phyloP scores from a whole-genome alignment of 2,329 filamentous ascomycete species.

The Neopestalotiopsis clavispora region DNA sequence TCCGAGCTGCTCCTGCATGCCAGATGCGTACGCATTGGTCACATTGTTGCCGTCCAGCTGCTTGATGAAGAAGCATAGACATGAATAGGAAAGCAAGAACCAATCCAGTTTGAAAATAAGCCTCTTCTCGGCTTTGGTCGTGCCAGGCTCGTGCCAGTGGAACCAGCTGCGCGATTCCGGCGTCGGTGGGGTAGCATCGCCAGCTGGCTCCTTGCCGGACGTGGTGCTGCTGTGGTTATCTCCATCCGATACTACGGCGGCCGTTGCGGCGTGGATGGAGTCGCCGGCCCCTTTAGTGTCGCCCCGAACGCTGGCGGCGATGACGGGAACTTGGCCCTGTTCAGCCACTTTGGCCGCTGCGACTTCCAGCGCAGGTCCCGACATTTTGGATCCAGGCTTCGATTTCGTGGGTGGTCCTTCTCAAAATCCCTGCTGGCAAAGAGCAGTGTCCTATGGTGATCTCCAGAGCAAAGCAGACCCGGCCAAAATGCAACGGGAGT shows the following conservation, averaged over 20 bases:
- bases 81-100: conserved; percentile 42
- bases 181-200: background rate
- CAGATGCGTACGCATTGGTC: conserved; percentile 52
- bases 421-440: background rate
- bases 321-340: background rate
- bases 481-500: background rate
- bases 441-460: background rate
- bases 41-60: conserved; percentile 51
- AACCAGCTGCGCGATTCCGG: conserved; percentile 29
- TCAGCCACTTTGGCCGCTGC: background rate
- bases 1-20: conserved; percentile 51
- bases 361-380: background rate
- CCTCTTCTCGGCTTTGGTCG: conserved; percentile 44
- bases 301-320: background rate
- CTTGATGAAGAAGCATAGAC: conserved; percentile 53
- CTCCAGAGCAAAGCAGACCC: no score
- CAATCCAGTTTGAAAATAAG: conserved; percentile 41
- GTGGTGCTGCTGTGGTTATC: background rate
- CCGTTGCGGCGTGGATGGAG: background rate
- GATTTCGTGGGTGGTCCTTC: background rate
- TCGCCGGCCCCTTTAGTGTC: background rate
- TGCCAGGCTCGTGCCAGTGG: conserved; percentile 48
- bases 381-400: background rate
- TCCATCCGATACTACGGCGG: background rate
- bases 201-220: background rate